Evolutionary conservation across 2,329 filamentous ascomycete genomes (phyloP).

Genomic region (Colletotrichum lindemuthianum): DNA sequence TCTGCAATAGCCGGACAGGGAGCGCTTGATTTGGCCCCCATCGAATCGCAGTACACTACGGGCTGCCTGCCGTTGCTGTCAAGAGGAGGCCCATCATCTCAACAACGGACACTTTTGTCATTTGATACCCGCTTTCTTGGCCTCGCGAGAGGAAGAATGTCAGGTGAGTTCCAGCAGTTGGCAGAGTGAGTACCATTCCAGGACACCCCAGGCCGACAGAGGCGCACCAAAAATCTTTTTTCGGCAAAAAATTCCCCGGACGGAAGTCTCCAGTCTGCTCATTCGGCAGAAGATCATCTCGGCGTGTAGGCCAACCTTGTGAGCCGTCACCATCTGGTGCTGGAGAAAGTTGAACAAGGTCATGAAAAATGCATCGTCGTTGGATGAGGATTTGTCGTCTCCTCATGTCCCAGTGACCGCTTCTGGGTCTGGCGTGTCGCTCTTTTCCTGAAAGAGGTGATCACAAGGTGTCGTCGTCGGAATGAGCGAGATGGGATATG

Average conservation of each 20-base stretch:
- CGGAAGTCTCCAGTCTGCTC: slow-evolving; percentile 20
- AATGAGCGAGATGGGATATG: slow-evolving; percentile 37
- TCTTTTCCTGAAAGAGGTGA: slow-evolving; percentile 33
- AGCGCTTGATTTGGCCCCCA: slow-evolving; percentile 30
- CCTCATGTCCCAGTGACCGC: slow-evolving; percentile 15
- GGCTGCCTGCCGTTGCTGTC: slow-evolving; percentile 11
- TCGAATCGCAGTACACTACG: too few species aligned
- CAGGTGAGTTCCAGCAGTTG: slow-evolving; percentile 28
- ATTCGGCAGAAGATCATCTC: slow-evolving; percentile 17
- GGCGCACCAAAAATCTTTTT: slow-evolving; percentile 12
- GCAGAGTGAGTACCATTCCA: slow-evolving; percentile 1
- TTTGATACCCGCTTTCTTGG: slow-evolving; percentile 17
- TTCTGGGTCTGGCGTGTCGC: slow-evolving; percentile 21
- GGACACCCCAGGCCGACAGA: slow-evolving; percentile 17
- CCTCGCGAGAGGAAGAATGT: slow-evolving; percentile 17
- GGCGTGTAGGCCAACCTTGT: slow-evolving; percentile 20
- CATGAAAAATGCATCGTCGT: slow-evolving; percentile 12
- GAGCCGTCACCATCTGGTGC: not conserved
- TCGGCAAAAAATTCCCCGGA: slow-evolving; percentile 31
- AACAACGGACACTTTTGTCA: slow-evolving; percentile 27
- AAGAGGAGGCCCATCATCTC: slow-evolving; percentile 17
- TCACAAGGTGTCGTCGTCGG: slow-evolving; percentile 33
- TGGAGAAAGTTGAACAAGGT: slow-evolving; percentile 21
- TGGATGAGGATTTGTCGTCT: slow-evolving; percentile 30
- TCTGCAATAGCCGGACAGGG: slow-evolving; percentile 16